Base-by-base conservation (phyloP, 345 rosid species). In the Eutrema japonicum region DNA sequence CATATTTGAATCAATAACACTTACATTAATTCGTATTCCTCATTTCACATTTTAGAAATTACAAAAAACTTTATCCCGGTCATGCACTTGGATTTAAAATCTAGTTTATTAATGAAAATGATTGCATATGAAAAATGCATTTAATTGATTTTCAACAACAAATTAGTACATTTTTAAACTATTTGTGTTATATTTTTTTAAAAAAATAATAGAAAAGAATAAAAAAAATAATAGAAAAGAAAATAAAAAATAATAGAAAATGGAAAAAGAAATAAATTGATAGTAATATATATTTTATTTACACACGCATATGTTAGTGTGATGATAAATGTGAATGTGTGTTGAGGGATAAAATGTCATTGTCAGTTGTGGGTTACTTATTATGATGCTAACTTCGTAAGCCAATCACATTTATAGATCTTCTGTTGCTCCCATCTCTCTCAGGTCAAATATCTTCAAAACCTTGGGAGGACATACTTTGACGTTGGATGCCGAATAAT, bases 301-400 rank as follows among this genome's bases (percentile, higher is more conserved):
- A 53, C 22, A n/a, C 10, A 27, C 35, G 27, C 51, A 10, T 3
- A 50, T 18, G 3, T 18, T 2, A 48, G 29, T 49, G 29, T 51
- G 52, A 47, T 16, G 26, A 30, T 51, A 49, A 18, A 26, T 51
- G 35, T 7, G 43, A 40, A 40, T 40, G 65, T 27, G 57, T 22
- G 14, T 26, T 8, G 38, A 46, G 5, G 16, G 57, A 70, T 70
- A 49, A 49, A 37, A 38, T 59, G 58, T 48, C 47, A 46, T 35
- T 18, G 3, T 47, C 54, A 16, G 35, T 58, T 22, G 52, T 68
- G 47, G 42, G 45, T 65, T 51, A 62, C 11, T 63, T 63, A 55
- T 47, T 64, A 41, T 73, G 77, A 41, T 73, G 77, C 65, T 26
- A 51, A 54, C 52, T 18, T 46, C n/a, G 7, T 65, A 8, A 65